Percentiles rank a stretch among this genome's conserved stretches.
These are phyloP conservation scores for Delitschia confertaspora DNA, from an alignment of 495 filamentous ascomycete genomes.

Conservation along the genomic window DNA sequence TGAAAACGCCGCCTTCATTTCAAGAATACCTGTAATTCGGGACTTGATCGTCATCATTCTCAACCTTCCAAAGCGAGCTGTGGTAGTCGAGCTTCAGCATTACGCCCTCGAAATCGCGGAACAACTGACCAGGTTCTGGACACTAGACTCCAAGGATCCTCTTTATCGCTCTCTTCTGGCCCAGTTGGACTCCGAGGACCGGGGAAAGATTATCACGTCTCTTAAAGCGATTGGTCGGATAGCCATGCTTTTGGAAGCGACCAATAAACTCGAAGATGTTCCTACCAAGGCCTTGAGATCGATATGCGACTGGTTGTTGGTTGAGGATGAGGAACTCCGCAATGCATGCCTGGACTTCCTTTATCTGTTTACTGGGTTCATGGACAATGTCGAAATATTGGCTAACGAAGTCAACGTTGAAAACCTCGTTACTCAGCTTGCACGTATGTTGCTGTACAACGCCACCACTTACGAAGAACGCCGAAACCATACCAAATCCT, in stretches of 20 bases:
- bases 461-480: constrained; percentile 35
- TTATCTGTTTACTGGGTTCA: constrained; percentile 84
- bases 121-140: constrained; percentile 72
- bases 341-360: constrained; percentile 85
- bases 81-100: constrained; percentile 77
- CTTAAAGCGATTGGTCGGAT: constrained; percentile 80
- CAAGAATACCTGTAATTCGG: constrained; percentile 59
- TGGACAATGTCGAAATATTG: constrained; percentile 71
- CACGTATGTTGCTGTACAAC: constrained; percentile 63
- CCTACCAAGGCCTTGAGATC: constrained; percentile 54
- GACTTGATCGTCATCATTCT: constrained; percentile 76
- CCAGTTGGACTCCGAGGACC: constrained; percentile 64
- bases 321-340: constrained; percentile 86
- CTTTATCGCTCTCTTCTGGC: constrained; percentile 66
- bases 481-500: constrained; percentile 14
- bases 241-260: constrained; percentile 70
- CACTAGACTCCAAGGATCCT: constrained; percentile 59
- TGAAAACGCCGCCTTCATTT: constrained; percentile 78
- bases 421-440: constrained; percentile 63
- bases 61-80: constrained; percentile 64
- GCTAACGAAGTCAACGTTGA: constrained; percentile 54
- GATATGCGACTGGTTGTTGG: constrained; percentile 68
- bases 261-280: constrained; percentile 67
- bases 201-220: constrained; percentile 77
- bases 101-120: constrained; percentile 90